phyloP scores from a whole-genome alignment of 1,139 yeast species.

The Kluyveromyces sp. region DNA sequence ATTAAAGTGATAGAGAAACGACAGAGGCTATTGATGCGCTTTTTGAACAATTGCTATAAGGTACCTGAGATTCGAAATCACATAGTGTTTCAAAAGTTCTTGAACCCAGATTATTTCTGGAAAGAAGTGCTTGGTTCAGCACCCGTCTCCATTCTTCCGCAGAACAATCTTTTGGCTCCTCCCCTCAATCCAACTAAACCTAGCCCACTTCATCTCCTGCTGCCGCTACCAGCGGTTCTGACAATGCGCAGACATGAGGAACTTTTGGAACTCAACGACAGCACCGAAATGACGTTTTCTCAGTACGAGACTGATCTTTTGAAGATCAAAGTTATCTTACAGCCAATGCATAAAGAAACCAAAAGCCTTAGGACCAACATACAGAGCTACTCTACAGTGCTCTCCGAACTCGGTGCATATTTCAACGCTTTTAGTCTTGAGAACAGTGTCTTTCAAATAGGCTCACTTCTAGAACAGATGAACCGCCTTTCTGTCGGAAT shows the following conservation, averaged over 20 bases:
- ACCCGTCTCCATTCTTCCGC: slow-evolving; percentile 48
- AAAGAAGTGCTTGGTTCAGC: slow-evolving; percentile 47
- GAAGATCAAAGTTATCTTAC: slow-evolving; percentile 57
- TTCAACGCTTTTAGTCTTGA: slow-evolving; percentile 75
- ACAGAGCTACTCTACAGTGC: slow-evolving; percentile 36
- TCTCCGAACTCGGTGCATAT: slow-evolving; percentile 36
- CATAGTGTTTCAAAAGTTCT: slow-evolving; percentile 64
- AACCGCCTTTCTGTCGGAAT: slow-evolving; percentile 43
- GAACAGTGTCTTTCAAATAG: slow-evolving; percentile 35
- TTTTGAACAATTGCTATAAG: slow-evolving; percentile 66
- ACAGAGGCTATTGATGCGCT: slow-evolving; percentile 68
- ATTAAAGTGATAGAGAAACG: slow-evolving; percentile 49
- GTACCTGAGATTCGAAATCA: slow-evolving; percentile 46
- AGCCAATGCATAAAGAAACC: slow-evolving; percentile 47
- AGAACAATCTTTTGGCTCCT: slow-evolving; percentile 49
- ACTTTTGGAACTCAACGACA: slow-evolving; percentile 13
- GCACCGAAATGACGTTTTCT: slow-evolving; percentile 38
- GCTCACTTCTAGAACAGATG: slow-evolving; percentile 13
- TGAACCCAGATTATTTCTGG: slow-evolving; percentile 85
- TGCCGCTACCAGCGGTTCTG: slow-evolving; percentile 44
- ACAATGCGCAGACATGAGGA: slow-evolving; percentile 3
- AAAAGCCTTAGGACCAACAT: slow-evolving; percentile 47
- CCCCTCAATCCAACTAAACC: slow-evolving; percentile 49
- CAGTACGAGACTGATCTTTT: slow-evolving; percentile 47
- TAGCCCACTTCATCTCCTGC: slow-evolving; percentile 52